phyloP scores from a whole-genome alignment of 2,329 filamentous ascomycete genomes.

The Blastomyces silverae region DNA sequence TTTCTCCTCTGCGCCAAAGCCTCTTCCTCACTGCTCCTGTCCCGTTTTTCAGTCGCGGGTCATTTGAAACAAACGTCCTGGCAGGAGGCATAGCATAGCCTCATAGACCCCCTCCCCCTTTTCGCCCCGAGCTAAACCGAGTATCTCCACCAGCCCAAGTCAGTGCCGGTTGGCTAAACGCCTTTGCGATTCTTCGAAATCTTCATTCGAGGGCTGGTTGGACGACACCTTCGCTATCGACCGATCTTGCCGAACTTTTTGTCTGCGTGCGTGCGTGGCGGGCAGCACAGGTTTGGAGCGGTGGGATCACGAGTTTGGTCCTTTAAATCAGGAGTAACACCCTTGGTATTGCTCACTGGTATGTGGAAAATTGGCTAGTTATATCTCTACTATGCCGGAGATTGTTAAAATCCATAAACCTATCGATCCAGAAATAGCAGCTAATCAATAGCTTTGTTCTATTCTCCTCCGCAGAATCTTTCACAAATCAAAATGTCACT shows the following conservation, averaged over 20 bases:
- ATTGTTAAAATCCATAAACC: not conserved
- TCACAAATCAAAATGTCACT: conserved; percentile 41
- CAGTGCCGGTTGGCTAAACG: not conserved
- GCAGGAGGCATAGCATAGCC: too few relatives aligned
- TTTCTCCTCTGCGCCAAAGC: not conserved
- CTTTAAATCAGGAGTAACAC: not conserved
- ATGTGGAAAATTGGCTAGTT: not conserved
- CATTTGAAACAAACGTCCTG: conserved; percentile 9
- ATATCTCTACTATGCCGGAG: not conserved
- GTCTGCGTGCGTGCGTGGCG: not conserved
- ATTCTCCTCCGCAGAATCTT: not conserved
- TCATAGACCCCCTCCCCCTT: not conserved
- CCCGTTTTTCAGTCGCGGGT: not conserved
- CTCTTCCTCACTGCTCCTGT: not conserved
- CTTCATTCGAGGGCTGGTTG: conserved; percentile 3
- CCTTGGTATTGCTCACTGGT: not conserved
- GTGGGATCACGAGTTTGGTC: not conserved
- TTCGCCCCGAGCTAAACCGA: not conserved
- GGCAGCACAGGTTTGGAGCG: not conserved
- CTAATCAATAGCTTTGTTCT: conserved; percentile 1
- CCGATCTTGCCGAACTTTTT: not conserved
- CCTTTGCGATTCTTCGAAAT: not conserved
- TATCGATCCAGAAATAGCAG: not conserved
- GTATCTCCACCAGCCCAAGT: not conserved
- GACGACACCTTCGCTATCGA: not conserved